These are phyloP conservation scores for Sinapis alba DNA, from an alignment of 441 rosid species.

Conservation along the genomic window DNA sequence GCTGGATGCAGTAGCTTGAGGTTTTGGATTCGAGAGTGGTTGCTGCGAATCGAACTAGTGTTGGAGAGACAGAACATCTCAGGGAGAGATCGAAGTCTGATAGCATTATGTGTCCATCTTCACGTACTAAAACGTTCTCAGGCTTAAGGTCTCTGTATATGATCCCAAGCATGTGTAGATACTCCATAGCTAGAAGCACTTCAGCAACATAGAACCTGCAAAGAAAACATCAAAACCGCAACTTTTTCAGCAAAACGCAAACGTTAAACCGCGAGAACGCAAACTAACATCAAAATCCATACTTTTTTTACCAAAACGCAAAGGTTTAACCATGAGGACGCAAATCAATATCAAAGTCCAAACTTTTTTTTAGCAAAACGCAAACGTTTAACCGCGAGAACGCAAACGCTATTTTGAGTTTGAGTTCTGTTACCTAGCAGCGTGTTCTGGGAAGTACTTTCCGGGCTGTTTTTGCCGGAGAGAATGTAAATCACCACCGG, in stretches of 20 bases:
- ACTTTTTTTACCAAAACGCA: background rate
- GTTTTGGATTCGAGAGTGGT: conserved; percentile 62
- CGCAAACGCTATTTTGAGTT: background rate
- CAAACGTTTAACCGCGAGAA: background rate
- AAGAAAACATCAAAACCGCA: background rate
- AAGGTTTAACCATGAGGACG: background rate
- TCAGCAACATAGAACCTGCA: conserved; percentile 91
- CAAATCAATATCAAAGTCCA: background rate
- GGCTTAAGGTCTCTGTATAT: conserved; percentile 94
- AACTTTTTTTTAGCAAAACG: background rate
- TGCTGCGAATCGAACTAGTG: conserved; percentile 68
- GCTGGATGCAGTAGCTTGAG: conserved; percentile 68
- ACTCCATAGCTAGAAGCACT: conserved; percentile 88
- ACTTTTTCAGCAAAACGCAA: background rate
- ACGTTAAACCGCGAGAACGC: background rate
- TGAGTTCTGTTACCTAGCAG: conserved; percentile 64
- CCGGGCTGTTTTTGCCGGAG: conserved; percentile 89
- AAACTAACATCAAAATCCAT: background rate
- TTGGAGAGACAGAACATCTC: conserved; percentile 84
- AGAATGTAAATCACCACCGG: conserved; percentile 92
- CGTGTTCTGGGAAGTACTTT: conserved; percentile 88
- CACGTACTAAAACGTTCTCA: conserved; percentile 88
- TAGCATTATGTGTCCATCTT: conserved; percentile 95
- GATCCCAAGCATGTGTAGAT: conserved; percentile 95
- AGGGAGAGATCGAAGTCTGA: conserved; percentile 90